phyloP scores from a whole-genome alignment of 441 rosid species.

The Dalechampia spathulata region DNA sequence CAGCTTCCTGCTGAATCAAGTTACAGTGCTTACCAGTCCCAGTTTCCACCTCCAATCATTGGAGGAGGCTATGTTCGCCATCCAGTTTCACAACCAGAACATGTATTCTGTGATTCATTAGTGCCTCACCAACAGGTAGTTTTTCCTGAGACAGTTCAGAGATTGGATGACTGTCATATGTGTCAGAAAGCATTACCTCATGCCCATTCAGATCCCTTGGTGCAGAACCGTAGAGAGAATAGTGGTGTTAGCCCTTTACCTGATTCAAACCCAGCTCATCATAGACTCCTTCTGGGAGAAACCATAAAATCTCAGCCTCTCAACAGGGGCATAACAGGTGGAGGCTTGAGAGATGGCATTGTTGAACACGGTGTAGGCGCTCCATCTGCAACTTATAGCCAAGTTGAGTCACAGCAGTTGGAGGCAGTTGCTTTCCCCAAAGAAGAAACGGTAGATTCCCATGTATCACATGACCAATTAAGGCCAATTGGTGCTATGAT shows the following conservation, averaged over 20 bases:
- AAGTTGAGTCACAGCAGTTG: conserved; percentile 22
- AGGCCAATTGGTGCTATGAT: conserved; percentile 36
- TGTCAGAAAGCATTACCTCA: conserved; percentile 69
- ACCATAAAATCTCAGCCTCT: conserved; percentile 20
- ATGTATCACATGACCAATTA: conserved; percentile 20
- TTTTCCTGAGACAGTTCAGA: conserved; percentile 29
- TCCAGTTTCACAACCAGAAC: conserved; percentile 35
- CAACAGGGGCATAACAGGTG: conserved; percentile 25
- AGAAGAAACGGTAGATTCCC: conserved; percentile 24
- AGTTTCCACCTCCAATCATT: conserved; percentile 24
- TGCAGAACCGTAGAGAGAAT: conserved; percentile 30
- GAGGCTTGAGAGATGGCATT: conserved; percentile 29
- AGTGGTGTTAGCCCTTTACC: conserved; percentile 15
- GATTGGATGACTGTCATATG: conserved; percentile 48
- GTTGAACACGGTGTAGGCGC: conserved; percentile 31
- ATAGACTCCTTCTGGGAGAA: conserved; percentile 40
- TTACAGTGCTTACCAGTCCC: conserved; percentile 36
- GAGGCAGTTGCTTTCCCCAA: conserved; percentile 26
- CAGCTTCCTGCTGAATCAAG: conserved; percentile 45
- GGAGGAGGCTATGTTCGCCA: conserved; percentile 52
- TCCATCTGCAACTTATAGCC: conserved; percentile 21
- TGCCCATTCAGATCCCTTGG: conserved; percentile 56
- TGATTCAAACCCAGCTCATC: conserved; percentile 30
- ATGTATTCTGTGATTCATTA: conserved; percentile 35
- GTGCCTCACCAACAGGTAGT: conserved; percentile 30